These are phyloP conservation scores for Elsinoe australis DNA, from an alignment of 2,329 filamentous ascomycete genomes.

Conservation along the genomic window DNA sequence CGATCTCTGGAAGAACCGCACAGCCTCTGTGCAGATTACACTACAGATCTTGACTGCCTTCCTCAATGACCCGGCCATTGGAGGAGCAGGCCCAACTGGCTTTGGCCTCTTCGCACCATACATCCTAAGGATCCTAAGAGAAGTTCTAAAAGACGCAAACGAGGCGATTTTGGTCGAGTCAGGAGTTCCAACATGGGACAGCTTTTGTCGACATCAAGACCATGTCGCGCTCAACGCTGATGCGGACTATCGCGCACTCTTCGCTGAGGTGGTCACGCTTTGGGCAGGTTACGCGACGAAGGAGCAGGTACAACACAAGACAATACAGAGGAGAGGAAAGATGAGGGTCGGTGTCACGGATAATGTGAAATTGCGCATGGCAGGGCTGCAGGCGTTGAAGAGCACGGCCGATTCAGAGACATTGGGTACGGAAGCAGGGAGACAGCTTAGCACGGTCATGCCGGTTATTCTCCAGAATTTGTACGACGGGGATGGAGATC, in stretches of 20 bases:
- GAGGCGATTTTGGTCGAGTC: constrained; percentile 92
- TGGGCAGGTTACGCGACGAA: constrained; percentile 77
- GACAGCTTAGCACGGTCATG: constrained; percentile 70
- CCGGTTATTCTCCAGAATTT: constrained; percentile 83
- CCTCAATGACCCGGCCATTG: constrained; percentile 62
- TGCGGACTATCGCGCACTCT: constrained; percentile 71
- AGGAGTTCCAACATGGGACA: constrained; percentile 75
- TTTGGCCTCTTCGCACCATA: constrained; percentile 80
- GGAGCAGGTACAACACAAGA: constrained; percentile 32
- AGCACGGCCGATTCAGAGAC: constrained; percentile 73
- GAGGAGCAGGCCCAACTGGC: constrained; percentile 61
- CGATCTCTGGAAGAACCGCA: constrained; percentile 82
- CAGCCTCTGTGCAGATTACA: constrained; percentile 82
- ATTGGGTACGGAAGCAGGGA: constrained; percentile 64
- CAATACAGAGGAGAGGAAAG: constrained; percentile 27
- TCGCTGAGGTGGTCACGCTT: constrained; percentile 68
- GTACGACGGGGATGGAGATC: constrained; percentile 63
- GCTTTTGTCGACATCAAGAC: constrained; percentile 84
- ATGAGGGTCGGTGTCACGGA: constrained; percentile 53
- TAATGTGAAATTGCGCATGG: constrained; percentile 54
- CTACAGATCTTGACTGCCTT: constrained; percentile 85
- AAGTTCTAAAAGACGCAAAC: constrained; percentile 66
- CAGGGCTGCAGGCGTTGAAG: constrained; percentile 62
- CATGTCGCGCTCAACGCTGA: constrained; percentile 77
- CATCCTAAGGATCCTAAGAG: constrained; percentile 75